Conservation (phyloP, 1,284 basidiomycete genomes). For the Trametes versicolor region DNA sequence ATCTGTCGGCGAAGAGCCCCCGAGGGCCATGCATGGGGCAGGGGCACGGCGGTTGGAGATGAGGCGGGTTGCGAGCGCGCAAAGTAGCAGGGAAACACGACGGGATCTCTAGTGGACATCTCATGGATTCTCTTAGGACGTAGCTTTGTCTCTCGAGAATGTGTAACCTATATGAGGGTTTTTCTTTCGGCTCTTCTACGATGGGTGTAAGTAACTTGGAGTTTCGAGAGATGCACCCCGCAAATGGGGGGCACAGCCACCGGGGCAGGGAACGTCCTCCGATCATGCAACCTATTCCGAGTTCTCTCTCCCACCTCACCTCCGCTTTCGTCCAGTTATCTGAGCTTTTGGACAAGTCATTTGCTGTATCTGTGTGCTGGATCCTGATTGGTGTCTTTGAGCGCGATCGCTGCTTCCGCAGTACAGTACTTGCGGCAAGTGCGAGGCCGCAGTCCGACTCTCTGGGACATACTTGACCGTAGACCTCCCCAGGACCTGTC, state of each 20-base stretch:
- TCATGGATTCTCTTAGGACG: background rate
- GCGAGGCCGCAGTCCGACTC: background rate
- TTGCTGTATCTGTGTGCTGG: background rate
- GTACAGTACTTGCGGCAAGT: slow-evolving; percentile 4
- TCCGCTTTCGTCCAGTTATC: background rate
- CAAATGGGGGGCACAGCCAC: slow-evolving; percentile 11
- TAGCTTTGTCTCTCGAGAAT: slow-evolving; percentile 3
- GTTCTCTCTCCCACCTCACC: background rate
- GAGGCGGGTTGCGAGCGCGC: slow-evolving; percentile 38
- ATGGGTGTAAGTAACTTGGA: background rate
- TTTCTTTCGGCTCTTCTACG: background rate
- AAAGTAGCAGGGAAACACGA: slow-evolving; percentile 20
- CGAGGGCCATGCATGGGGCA: slow-evolving; percentile 17
- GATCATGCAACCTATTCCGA: no score
- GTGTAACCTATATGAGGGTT: background rate
- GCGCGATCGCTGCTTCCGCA: background rate
- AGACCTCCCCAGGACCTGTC: background rate
- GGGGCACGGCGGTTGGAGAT: slow-evolving; percentile 37
- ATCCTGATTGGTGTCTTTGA: background rate
- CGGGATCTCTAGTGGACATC: slow-evolving; percentile 15
- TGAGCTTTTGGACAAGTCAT: background rate
- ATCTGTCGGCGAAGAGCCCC: slow-evolving; percentile 24
- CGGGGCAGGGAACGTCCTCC: background rate
- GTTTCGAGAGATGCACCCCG: background rate
- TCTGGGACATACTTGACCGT: background rate